Evolutionary conservation across 2,329 filamentous ascomycete species (phyloP).

Genomic region (Alternaria postmessia): DNA sequence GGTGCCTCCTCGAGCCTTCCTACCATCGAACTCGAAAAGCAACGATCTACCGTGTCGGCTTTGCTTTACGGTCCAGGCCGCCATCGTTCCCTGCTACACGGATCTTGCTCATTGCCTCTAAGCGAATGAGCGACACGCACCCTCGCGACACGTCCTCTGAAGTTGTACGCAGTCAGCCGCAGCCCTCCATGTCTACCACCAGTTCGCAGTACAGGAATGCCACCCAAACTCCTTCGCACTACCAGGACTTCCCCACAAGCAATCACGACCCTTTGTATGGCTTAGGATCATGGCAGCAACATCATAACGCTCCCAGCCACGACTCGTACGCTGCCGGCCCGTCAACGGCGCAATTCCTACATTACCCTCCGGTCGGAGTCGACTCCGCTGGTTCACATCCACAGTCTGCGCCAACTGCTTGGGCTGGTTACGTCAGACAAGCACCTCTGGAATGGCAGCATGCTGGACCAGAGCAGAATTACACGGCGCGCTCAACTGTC

Average conservation of each 20-base stretch:
- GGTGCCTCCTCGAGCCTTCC: slow-evolving; percentile 31
- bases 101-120: slow-evolving; percentile 22
- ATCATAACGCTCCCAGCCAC: slow-evolving; percentile 19
- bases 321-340: slow-evolving; percentile 34
- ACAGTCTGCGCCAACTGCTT: slow-evolving; percentile 26
- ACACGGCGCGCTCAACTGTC: slow-evolving; percentile 25
- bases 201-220: slow-evolving; percentile 41
- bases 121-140: slow-evolving; percentile 32
- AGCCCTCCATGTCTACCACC: slow-evolving; percentile 41
- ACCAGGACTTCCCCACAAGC: slow-evolving; percentile 31
- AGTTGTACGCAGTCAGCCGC: slow-evolving; percentile 38
- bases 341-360: slow-evolving; percentile 33
- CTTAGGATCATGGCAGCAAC: slow-evolving; percentile 36
- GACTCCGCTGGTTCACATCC: slow-evolving; percentile 35
- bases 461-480: slow-evolving; percentile 22
- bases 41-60: slow-evolving; percentile 26
- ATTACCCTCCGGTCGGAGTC: slow-evolving; percentile 34
- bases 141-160: slow-evolving; percentile 24
- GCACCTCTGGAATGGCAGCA: slow-evolving; percentile 29
- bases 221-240: slow-evolving; percentile 38
- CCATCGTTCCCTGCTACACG: slow-evolving; percentile 28
- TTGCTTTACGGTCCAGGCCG: slow-evolving; percentile 32
- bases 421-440: slow-evolving; percentile 30
- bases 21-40: slow-evolving; percentile 26
- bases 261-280: slow-evolving; percentile 37